Base-by-base conservation (phyloP, 2,329 filamentous ascomycete genomes). In the Scytalidium lignicola region DNA sequence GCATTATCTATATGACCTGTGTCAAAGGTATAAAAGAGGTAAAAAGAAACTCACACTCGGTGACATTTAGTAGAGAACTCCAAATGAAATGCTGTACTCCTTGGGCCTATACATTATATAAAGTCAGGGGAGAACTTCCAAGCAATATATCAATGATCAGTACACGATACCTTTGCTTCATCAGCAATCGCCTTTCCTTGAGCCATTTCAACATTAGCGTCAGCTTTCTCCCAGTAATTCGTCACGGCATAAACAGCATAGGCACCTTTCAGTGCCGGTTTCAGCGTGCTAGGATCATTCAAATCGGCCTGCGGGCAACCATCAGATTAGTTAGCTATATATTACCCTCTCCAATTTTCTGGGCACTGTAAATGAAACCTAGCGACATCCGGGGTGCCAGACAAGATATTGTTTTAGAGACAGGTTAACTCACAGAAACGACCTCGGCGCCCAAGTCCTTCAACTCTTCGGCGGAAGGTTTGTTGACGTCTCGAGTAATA, bases 181-280 rank as follows among this genome's bases (percentile, higher is more conserved):
- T 75, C 71, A 28, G 70, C 72, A 32, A 75, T 65, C 49, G 70
- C 69, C 55, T 70, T 78, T 62, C 71, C 72, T 69, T 70, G 77
- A 63, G 62, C 67, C 56, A 64, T 56, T 56, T 74, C 66, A 51
- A 71, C 55, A n/a, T 71, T 51, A 59, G 67, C 64, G 59, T 67
- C 58, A 56, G 64, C 54, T 49, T 60, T 68, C 50, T 65, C 62
- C 60, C 61, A 64, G 39, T 58, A 65, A 37, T 63, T 63, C 17
- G 63, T 65, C 2, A 65, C 62, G 10, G 51, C 59, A 48, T 56
- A 65, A 12, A 64, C 62, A 5, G 59, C 62, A 51, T 65, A 63
- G 18, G 63, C 60, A 12, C 58, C 62, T 47, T 63, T 55, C 19
- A 64, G 21, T 3, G 58, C 63, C 29, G 51, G 40, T 43, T 66